These are phyloP conservation scores for Ophiostoma sp. DNA, from an alignment of 2,329 filamentous ascomycete genomes.

Conservation along the genomic window DNA sequence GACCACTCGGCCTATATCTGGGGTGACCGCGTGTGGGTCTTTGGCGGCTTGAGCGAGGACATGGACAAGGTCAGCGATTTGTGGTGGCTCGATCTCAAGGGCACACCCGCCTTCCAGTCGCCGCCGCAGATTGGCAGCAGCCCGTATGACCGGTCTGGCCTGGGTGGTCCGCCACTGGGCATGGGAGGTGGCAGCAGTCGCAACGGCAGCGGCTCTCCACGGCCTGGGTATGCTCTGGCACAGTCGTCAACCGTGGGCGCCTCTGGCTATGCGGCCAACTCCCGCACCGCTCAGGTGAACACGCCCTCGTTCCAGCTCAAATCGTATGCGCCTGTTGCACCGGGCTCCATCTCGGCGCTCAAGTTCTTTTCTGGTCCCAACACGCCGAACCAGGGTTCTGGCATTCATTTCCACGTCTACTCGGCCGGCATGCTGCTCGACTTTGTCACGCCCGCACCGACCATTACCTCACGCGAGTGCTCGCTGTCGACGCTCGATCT, in stretches of 20 bases:
- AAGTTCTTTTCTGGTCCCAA: constrained; percentile 87
- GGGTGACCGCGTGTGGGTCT: constrained; percentile 90
- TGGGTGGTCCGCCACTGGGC: background rate
- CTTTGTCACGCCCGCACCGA: constrained; percentile 88
- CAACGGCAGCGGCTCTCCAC: constrained; percentile 47
- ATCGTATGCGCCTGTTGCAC: constrained; percentile 78
- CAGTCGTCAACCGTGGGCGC: constrained; percentile 55
- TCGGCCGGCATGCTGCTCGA: constrained; percentile 90
- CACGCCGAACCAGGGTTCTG: constrained; percentile 83
- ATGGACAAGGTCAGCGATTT: constrained; percentile 97
- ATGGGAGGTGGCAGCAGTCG: constrained; percentile 10
- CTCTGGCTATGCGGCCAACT: constrained; percentile 68
- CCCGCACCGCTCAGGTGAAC: constrained; percentile 66
- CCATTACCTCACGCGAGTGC: constrained; percentile 82
- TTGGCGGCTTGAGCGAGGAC: constrained; percentile 89
- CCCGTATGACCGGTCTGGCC: constrained; percentile 45
- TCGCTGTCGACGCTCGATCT: constrained; percentile 88
- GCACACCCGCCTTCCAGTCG: constrained; percentile 78
- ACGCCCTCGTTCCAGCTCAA: constrained; percentile 66
- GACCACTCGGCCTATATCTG: constrained; percentile 96
- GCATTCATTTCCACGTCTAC: constrained; percentile 93
- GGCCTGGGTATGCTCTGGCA: constrained; percentile 51
- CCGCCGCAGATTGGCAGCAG: constrained; percentile 57
- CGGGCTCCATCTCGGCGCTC: constrained; percentile 83
- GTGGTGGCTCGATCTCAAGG: constrained; percentile 96